Evolutionary conservation across 2,329 filamentous ascomycete genomes (phyloP), one percentile per base, ranked within the genome.

Genomic region (Colletotrichum lini): DNA sequence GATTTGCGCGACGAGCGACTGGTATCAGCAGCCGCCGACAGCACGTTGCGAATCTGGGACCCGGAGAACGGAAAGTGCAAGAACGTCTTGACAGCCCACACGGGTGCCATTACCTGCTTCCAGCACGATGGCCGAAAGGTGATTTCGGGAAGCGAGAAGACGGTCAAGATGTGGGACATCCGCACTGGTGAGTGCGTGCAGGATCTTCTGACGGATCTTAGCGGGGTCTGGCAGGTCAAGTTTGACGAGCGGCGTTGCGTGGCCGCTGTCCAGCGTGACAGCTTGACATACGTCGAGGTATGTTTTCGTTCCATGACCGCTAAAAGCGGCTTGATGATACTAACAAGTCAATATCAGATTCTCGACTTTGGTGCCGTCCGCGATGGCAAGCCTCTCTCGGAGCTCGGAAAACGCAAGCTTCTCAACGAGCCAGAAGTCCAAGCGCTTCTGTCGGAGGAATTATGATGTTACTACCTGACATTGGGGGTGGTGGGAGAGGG

Each of bases 191-290:
- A 98, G 77, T 98, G 95, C 80, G 91, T 98, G 63, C 93, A 96
- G 75, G 96, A 99, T 81, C 88, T 99, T 52, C 86, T 99, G 77
- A 98, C 94, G 16, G 95, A 98, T 78, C 87, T 99, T 45, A 96
- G 92, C 75, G 95, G 96, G n/a, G 96, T 99, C 9, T 99, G 96
- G 96, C 96, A 99, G 84, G 96, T 99, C 77, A 96, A 96, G 78
- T 99, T 99, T 83, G 95, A 99, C 78, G 94, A 97, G 79, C 89
- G 96, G 75, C 90, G 96, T 80, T 99, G 96, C 80, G 96, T 99
- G 68, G 96, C 96, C 71, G 96, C 96, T 54, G 96, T 99, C 67
- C 96, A 99, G 85, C 90, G 96, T 67, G 94, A 98, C 75, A 92
- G 91, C 77, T 84, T 98, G 77, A 99, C 96, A 23, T 99, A 97